Conservation (phyloP, 345 rosid genomes). For the Hypericum perforatum region DNA sequence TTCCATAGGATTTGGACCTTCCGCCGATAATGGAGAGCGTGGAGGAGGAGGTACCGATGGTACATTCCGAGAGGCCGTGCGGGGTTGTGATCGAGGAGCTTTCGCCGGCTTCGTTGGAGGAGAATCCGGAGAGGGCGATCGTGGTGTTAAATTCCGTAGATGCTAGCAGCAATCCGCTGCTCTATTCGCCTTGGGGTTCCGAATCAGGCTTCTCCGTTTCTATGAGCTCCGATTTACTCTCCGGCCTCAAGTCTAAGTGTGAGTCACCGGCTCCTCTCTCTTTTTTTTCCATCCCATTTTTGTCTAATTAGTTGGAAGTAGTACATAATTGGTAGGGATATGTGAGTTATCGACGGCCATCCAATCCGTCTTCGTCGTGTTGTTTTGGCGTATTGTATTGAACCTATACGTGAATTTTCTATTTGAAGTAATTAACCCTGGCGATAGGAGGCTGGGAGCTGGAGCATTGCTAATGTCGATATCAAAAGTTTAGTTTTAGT, state of each 20-base stretch:
- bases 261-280: too few relatives aligned
- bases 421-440: too few relatives aligned
- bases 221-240: constrained; percentile 32
- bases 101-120: neutral
- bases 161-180: constrained; percentile 7
- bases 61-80: constrained; percentile 2
- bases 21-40: constrained; percentile 58
- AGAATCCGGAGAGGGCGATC: constrained; percentile 53
- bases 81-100: neutral
- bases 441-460: too few relatives aligned
- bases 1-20: constrained; percentile 36
- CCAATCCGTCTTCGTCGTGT: too few relatives aligned
- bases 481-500: too few relatives aligned
- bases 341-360: too few relatives aligned
- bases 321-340: too few relatives aligned
- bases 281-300: too few relatives aligned
- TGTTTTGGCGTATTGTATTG: too few relatives aligned
- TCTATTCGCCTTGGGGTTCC: constrained; percentile 17
- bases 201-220: constrained; percentile 13
- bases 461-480: too few relatives aligned
- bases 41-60: constrained; percentile 19
- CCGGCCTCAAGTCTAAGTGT: constrained; percentile 44
- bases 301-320: too few relatives aligned
- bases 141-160: constrained; percentile 41
- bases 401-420: too few relatives aligned